These are phyloP conservation scores for Neurospora hispaniola DNA, from an alignment of 495 filamentous ascomycete genomes.

Conservation along the genomic window DNA sequence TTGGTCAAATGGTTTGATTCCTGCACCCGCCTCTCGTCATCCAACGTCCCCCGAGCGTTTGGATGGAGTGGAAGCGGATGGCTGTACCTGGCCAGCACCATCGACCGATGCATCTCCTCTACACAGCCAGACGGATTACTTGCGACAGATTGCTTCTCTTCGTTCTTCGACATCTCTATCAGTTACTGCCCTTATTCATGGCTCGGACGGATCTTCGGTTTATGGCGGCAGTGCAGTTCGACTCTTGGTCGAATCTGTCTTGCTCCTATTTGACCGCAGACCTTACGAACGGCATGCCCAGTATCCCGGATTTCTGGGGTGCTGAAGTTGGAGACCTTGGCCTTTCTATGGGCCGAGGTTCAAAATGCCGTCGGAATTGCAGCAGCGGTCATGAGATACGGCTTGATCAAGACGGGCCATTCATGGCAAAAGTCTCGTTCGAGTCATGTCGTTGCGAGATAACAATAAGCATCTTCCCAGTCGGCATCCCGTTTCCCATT, in stretches of 20 bases:
- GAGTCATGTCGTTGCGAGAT: constrained; percentile 8
- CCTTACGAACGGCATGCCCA: constrained; percentile 28
- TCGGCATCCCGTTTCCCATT: constrained; percentile 8
- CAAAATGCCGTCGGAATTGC: constrained; percentile 4
- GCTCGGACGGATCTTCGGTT: constrained; percentile 11
- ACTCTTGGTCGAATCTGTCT: neutral
- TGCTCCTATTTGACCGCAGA: constrained; percentile 2
- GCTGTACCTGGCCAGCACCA: constrained; percentile 16
- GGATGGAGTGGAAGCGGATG: constrained; percentile 1
- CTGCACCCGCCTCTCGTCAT: neutral
- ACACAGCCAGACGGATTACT: constrained; percentile 8
- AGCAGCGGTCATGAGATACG: constrained; percentile 8
- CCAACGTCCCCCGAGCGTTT: neutral
- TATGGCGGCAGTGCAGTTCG: constrained; percentile 1
- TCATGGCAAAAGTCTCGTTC: neutral
- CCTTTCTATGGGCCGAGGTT: constrained; percentile 1
- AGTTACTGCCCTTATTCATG: constrained; percentile 11
- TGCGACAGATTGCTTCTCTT: constrained; percentile 24
- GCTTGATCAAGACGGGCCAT: neutral
- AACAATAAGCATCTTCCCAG: constrained; percentile 7
- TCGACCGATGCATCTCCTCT: constrained; percentile 17
- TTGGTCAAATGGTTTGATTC: constrained; percentile 13
- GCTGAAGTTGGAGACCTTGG: constrained; percentile 10
- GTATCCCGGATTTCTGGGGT: constrained; percentile 13
- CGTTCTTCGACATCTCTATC: constrained; percentile 25